These are phyloP conservation scores for Phytophthora chlamydospora DNA, from an alignment of 352 stramenopile genomes.

Conservation along the genomic window DNA sequence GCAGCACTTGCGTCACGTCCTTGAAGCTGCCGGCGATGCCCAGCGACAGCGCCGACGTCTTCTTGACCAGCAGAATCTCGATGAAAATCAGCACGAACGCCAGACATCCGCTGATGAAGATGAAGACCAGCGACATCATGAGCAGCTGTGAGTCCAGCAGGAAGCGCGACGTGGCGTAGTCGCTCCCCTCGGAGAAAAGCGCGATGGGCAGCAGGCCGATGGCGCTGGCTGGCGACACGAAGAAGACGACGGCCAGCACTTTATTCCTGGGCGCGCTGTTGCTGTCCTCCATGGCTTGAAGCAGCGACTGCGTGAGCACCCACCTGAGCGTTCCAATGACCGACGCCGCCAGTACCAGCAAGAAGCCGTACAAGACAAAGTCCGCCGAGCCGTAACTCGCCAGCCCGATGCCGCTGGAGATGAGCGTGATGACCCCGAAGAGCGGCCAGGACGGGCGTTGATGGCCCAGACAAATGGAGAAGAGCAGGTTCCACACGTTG, in stretches of 20 bases:
- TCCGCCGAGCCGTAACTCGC: slow-evolving; percentile 78
- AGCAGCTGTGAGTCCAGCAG: slow-evolving; percentile 54
- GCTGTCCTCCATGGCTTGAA: slow-evolving; percentile 65
- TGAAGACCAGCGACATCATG: slow-evolving; percentile 58
- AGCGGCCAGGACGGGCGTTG: slow-evolving; percentile 64
- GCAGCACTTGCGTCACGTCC: slow-evolving; percentile 79
- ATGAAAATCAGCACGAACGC: slow-evolving; percentile 84
- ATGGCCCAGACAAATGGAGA: slow-evolving; percentile 79
- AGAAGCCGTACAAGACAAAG: slow-evolving; percentile 73
- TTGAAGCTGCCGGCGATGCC: slow-evolving; percentile 84
- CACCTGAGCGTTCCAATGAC: slow-evolving; percentile 79
- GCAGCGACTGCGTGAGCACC: slow-evolving; percentile 85
- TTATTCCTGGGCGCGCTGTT: slow-evolving; percentile 45
- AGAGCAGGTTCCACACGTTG: slow-evolving; percentile 87
- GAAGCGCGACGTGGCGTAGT: slow-evolving; percentile 67
- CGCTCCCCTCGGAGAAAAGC: slow-evolving; percentile 51
- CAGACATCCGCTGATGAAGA: slow-evolving; percentile 71
- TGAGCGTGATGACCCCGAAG: slow-evolving; percentile 64
- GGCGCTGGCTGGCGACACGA: slow-evolving; percentile 79
- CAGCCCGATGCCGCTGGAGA: slow-evolving; percentile 74
- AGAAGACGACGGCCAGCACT: slow-evolving; percentile 83
- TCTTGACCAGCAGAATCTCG: slow-evolving; percentile 82
- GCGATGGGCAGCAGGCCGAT: slow-evolving; percentile 75
- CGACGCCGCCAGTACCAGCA: slow-evolving; percentile 72
- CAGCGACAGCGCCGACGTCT: slow-evolving; percentile 82